These are phyloP conservation scores for Vigna mungo DNA, from an alignment of 306 rosid species.

Conservation along the genomic window DNA sequence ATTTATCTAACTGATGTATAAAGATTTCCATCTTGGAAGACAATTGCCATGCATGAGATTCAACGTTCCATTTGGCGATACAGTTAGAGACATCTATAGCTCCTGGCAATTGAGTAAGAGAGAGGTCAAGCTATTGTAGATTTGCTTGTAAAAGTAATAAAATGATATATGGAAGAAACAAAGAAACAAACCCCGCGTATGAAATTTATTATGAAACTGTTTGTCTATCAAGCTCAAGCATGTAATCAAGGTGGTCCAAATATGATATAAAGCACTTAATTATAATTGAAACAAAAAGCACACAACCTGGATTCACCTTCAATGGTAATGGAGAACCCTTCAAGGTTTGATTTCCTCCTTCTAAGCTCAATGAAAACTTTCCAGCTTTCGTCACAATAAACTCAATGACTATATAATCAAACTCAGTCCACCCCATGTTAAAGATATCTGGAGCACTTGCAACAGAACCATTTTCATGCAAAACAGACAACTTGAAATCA, in stretches of 20 bases:
- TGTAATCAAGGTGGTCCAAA: conserved; percentile 1
- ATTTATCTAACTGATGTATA: conserved; percentile 74
- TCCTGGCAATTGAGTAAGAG: conserved; percentile 53
- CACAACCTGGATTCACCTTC: conserved; percentile 81
- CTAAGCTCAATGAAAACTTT: conserved; percentile 59
- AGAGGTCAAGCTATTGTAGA: conserved; percentile 21
- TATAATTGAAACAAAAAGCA: conserved; percentile 18
- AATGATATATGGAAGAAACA: not conserved
- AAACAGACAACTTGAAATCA: conserved; percentile 59
- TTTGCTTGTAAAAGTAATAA: not conserved
- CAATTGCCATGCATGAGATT: conserved; percentile 85
- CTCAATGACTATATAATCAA: conserved; percentile 67
- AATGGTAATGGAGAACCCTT: conserved; percentile 74
- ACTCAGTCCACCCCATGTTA: conserved; percentile 72
- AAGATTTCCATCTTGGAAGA: conserved; percentile 80
- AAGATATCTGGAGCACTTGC: conserved; percentile 57
- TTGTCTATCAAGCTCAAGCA: conserved; percentile 9
- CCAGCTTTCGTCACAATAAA: conserved; percentile 66
- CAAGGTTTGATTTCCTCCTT: conserved; percentile 73
- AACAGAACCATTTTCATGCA: conserved; percentile 61
- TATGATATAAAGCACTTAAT: not conserved
- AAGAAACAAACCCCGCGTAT: too few species aligned
- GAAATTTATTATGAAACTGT: not conserved
- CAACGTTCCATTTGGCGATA: conserved; percentile 65
- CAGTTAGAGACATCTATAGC: conserved; percentile 71